Evolutionary conservation across 345 rosid genomes (phyloP), one percentile per base, ranked within the genome.

Genomic region (Psidium friedrichsthalianum): DNA sequence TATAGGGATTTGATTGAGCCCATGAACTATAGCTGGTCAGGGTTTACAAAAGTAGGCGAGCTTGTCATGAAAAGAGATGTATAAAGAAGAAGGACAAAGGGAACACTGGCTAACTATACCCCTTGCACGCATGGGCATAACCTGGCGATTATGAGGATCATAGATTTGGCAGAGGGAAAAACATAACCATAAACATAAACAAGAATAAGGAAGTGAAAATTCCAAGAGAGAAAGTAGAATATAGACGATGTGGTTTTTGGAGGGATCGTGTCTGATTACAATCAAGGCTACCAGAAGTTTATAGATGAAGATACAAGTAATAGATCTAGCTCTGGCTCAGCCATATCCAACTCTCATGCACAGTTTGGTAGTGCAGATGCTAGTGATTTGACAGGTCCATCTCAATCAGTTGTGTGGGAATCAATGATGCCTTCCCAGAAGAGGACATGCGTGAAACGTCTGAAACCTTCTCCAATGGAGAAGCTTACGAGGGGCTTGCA

Each of bases 311-410:
- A 96, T 89, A 86, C 89, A 49, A 97, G 97, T 88, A 98, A 98
- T 83, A 93, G 98, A 85, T 98, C 98, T 29, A 96, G 99, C 89
- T 98, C 99, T 29, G 98, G 99, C 22, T 98, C 99, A 29, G 99
- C 98, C 74, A 89, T 95, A 93, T 98, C 99, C 13, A 95, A 94
- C 88, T 94, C 99, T 11, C 98, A 98, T 91, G 98, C 91, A 42
- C 99, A 95, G 86, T 94, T 92, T 89, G 96, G 97, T 47, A 89
- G 93, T 86, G 94, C 92, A 13, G 98, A 96, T 90, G 95, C 92
- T 54, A 95, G 96, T 91, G 98, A 96, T 86, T 92, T 97, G 90
- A 94, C 91, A 96, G 99, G 98, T 89, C 98, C 97, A 24, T 90
- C 95, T 55, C 99, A 96, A 83, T 93, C 98, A 54, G 92, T 92